These are phyloP conservation scores for Hypoxylon lienhwacheense DNA, from an alignment of 495 filamentous ascomycete species.

Conservation along the genomic window DNA sequence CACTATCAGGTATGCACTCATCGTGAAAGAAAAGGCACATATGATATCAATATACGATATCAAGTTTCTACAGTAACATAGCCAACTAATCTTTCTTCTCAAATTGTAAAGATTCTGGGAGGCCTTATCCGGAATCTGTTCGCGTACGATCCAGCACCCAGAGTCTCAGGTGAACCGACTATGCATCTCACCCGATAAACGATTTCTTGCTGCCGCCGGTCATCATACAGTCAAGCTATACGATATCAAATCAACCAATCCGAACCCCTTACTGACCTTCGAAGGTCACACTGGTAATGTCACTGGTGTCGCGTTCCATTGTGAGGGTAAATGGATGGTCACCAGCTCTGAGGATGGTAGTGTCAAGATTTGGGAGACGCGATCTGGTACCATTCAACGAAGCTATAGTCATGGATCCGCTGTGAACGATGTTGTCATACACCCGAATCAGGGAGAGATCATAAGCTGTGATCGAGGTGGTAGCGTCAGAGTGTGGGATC, in stretches of 20 bases:
- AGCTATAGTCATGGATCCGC: slow-evolving; percentile 86
- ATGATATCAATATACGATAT: not conserved
- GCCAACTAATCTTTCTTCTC: not conserved
- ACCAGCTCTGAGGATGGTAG: slow-evolving; percentile 96
- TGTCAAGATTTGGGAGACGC: slow-evolving; percentile 98
- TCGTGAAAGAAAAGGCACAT: too few species aligned
- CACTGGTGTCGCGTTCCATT: slow-evolving; percentile 96
- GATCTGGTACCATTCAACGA: slow-evolving; percentile 81
- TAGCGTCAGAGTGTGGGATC: slow-evolving; percentile 93
- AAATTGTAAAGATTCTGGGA: slow-evolving; percentile 81
- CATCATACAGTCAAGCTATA: slow-evolving; percentile 95
- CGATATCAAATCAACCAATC: slow-evolving; percentile 95
- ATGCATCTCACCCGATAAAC: slow-evolving; percentile 97
- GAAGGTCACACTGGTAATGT: slow-evolving; percentile 95
- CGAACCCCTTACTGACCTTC: slow-evolving; percentile 86
- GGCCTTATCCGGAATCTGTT: slow-evolving; percentile 95
- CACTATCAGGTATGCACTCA: slow-evolving; percentile 78
- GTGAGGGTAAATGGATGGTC: slow-evolving; percentile 99
- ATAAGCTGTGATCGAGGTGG: slow-evolving; percentile 93
- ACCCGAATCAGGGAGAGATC: slow-evolving; percentile 96
- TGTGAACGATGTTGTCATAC: slow-evolving; percentile 96
- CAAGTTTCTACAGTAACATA: not conserved
- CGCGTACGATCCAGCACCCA: slow-evolving; percentile 93
- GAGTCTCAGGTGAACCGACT: slow-evolving; percentile 98
- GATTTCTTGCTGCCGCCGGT: slow-evolving; percentile 90